Base-by-base conservation (phyloP, 257 asterid genomes). In the Thymus mandschuricus region DNA sequence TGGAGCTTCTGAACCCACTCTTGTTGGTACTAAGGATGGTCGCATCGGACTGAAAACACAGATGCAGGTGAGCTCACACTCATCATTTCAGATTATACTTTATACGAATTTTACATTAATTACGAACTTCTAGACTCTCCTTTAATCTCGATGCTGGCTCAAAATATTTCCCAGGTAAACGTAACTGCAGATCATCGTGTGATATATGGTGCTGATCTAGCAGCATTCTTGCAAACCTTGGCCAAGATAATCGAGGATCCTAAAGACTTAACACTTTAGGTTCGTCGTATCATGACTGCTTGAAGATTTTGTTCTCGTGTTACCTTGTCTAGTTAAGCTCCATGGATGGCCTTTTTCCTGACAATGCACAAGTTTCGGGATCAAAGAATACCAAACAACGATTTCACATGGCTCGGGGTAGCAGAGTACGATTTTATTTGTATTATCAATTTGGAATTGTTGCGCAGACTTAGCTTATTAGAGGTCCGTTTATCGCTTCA, bases 131-230 rank as follows among this genome's bases (percentile, higher is more conserved):
- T 43, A 49, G 12, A 57, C 64, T 8, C 46, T 56, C 43, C 35
- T 49, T 57, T 31, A 51, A 43, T 44, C 54, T 60, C 35, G 57
- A 34, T 33, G 64, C 13, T 57, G 65, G 27, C 63, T 41, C 8
- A 48, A 71, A 35, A 72, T 83, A 63, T n/a, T 60, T 78, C 65
- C 78, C 84, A 94, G 98, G 99, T 94, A 72, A 94, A 94, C 68
- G 96, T 94, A 10, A 94, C 99, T 31, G 99, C 99, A 45, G 97
- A 94, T 76, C 99, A 94, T 69, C 97, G 97, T 1, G 85, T 94
- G 75, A 91, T 94, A 81, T 91, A 89, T 65, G 98, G 97, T 64
- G 92, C 96, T 67, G 98, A 94, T 82, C 80, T 94, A 75, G 98
- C 99, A 35, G 85, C 96, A 48, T 94, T 92, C 95, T 82, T 91